Conservation (phyloP, 140 eudicot species). For the Bidens hawaiensis region DNA sequence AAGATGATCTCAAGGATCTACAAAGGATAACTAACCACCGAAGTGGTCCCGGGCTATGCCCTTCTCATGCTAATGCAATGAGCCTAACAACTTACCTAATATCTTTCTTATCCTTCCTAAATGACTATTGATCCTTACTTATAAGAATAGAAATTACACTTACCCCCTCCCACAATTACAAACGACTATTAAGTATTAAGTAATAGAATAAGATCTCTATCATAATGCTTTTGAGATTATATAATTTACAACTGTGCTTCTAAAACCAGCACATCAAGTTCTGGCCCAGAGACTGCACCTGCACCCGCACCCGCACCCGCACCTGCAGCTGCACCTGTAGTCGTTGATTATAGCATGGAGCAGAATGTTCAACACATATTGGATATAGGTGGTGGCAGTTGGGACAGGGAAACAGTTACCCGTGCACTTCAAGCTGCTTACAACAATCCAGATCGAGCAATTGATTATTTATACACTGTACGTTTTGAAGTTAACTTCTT, state of each 20-base stretch:
- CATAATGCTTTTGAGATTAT: neutral
- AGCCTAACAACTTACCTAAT: too few species aligned
- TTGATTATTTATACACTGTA: slow-evolving; percentile 91
- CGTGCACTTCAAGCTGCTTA: slow-evolving; percentile 98
- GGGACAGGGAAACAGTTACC: slow-evolving; percentile 91
- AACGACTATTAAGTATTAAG: too few species aligned
- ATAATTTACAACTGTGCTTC: slow-evolving; percentile 18
- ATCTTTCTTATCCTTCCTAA: too few species aligned
- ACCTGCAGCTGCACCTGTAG: slow-evolving; percentile 75
- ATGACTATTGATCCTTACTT: too few species aligned
- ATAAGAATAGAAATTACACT: too few species aligned
- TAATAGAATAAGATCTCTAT: too few species aligned
- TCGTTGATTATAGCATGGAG: slow-evolving; percentile 49
- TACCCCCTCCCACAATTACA: too few species aligned
- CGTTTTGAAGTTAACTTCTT: neutral
- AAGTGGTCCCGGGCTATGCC: too few species aligned
- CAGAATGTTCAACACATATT: slow-evolving; percentile 77
- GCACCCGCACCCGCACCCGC: slow-evolving; percentile 27
- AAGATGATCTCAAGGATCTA: too few species aligned
- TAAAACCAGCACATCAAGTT: slow-evolving; percentile 40
- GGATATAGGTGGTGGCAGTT: slow-evolving; percentile 96
- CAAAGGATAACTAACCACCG: too few species aligned
- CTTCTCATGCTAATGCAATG: too few species aligned
- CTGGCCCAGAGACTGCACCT: slow-evolving; percentile 35
- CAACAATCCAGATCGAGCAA: slow-evolving; percentile 95